Conservation (phyloP, 441 rosid genomes). For the Populus trichocarpa region DNA sequence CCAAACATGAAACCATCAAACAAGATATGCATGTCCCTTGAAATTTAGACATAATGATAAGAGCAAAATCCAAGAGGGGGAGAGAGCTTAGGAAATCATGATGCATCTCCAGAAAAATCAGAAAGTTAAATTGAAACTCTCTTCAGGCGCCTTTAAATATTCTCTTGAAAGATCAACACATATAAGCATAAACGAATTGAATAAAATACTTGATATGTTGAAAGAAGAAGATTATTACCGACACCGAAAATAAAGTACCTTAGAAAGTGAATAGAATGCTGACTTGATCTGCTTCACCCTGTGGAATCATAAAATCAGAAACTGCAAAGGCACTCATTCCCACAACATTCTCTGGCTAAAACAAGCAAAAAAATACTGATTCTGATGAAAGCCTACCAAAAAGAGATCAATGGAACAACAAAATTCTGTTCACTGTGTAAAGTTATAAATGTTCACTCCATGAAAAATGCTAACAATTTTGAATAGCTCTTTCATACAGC, state of each 20-base stretch:
- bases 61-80: too few species aligned
- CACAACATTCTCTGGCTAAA: not conserved
- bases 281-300: slow-evolving; percentile 93
- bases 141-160: not conserved
- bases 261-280: slow-evolving; percentile 75
- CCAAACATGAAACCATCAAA: too few species aligned
- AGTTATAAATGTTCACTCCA: not conserved
- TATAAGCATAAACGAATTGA: not conserved
- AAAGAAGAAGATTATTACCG: not conserved
- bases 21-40: too few species aligned
- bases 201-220: not conserved
- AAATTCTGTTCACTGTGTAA: not conserved
- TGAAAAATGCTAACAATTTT: not conserved
- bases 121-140: too few species aligned
- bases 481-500: not conserved
- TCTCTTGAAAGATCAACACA: not conserved
- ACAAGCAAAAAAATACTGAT: not conserved
- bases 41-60: too few species aligned
- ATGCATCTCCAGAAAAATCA: too few species aligned
- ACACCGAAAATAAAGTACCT: slow-evolving; percentile 36
- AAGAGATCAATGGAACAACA: not conserved
- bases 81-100: too few species aligned
- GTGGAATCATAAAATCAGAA: slow-evolving; percentile 13
- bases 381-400: not conserved
- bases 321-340: not conserved